These are phyloP conservation scores for Juglanconis sp. DNA, from an alignment of 2,329 filamentous ascomycete genomes.

Conservation along the genomic window DNA sequence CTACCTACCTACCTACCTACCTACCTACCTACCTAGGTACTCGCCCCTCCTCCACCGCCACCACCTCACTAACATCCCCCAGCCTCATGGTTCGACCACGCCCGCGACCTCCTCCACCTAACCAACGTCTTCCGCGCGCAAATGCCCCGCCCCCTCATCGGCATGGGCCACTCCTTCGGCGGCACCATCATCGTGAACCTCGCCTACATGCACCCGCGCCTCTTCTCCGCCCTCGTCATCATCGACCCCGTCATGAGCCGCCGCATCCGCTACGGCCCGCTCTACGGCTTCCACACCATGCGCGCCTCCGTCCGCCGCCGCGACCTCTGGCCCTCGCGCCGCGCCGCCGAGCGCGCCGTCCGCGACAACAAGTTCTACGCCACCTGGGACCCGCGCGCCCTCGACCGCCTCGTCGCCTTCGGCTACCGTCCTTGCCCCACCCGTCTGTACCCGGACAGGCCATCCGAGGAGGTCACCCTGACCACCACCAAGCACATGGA, in stretches of 20 bases:
- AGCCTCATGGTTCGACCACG: constrained; percentile 84
- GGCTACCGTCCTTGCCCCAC: constrained; percentile 77
- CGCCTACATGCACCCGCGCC: constrained; percentile 73
- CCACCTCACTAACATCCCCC: not conserved
- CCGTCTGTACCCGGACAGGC: constrained; percentile 46
- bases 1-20: not conserved
- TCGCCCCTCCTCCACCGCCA: constrained; percentile 10
- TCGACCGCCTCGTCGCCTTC: constrained; percentile 69
- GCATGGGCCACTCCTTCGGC: constrained; percentile 87
- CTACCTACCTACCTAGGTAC: not conserved
- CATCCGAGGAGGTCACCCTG: constrained; percentile 59
- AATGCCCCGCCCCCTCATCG: constrained; percentile 79
- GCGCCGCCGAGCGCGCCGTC: constrained; percentile 66
- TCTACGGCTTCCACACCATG: constrained; percentile 40
- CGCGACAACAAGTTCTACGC: constrained; percentile 71
- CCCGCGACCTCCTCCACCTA: constrained; percentile 79
- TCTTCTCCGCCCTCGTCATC: constrained; percentile 71
- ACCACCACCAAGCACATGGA: constrained; percentile 86
- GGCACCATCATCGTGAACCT: constrained; percentile 70
- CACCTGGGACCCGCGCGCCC: constrained; percentile 75
- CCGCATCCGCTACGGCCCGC: constrained; percentile 37
- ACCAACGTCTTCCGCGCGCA: constrained; percentile 77
- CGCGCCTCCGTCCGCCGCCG: constrained; percentile 67
- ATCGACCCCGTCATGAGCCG: constrained; percentile 78
- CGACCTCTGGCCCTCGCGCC: constrained; percentile 77